These are phyloP conservation scores for Grammothele lineata DNA, from an alignment of 768 basidiomycete genomes.

Conservation along the genomic window DNA sequence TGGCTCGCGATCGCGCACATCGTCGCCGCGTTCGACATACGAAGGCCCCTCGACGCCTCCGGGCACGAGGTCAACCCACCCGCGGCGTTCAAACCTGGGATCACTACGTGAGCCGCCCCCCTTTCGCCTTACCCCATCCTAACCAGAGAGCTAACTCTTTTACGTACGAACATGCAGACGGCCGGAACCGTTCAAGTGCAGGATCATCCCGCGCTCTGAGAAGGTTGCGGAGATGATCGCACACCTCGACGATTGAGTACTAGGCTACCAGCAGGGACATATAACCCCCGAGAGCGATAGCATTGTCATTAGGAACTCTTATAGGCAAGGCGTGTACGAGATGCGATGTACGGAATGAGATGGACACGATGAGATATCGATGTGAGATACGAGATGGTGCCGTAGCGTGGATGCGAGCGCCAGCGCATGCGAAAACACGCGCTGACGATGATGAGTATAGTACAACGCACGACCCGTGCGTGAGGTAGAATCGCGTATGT, in stretches of 20 bases:
- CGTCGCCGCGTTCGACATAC: slow-evolving; percentile 42
- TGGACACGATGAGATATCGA: no score
- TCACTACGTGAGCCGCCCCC: slow-evolving; percentile 35
- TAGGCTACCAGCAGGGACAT: neutral
- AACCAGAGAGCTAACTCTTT: neutral
- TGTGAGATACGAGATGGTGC: no score
- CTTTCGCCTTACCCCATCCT: neutral
- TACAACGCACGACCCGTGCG: neutral
- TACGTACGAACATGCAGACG: slow-evolving; percentile 29
- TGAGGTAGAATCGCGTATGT: no score
- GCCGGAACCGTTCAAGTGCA: slow-evolving; percentile 44
- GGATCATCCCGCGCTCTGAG: slow-evolving; percentile 37
- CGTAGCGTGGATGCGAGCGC: no score
- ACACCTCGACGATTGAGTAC: neutral
- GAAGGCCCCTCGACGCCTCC: slow-evolving; percentile 34
- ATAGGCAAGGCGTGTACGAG: no score
- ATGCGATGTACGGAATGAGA: no score
- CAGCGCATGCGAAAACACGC: no score
- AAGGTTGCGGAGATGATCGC: slow-evolving; percentile 2
- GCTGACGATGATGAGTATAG: neutral
- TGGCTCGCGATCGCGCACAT: slow-evolving; percentile 44
- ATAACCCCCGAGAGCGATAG: neutral
- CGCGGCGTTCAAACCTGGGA: slow-evolving; percentile 36
- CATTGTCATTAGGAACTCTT: no score
- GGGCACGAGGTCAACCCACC: slow-evolving; percentile 36